phyloP scores from a whole-genome alignment of 148 eudicot species.

The Nepenthes gracilis region DNA sequence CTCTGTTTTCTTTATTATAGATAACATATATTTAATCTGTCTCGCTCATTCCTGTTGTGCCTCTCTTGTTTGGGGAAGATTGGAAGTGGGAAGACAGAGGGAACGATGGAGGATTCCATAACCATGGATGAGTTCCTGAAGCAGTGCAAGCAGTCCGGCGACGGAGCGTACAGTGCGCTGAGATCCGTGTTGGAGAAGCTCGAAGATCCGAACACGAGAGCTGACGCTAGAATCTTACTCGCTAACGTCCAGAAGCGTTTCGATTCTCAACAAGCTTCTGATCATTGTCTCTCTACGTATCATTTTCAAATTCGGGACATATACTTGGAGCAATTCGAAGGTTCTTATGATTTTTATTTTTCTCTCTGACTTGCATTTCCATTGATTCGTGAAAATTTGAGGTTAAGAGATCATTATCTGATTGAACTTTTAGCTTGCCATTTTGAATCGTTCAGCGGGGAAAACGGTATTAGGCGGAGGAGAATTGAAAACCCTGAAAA shows the following conservation, averaged over 20 bases:
- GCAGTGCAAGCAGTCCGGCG: conserved; percentile 76
- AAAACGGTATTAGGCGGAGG: too few species aligned
- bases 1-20: too few species aligned
- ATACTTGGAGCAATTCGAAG: conserved; percentile 57
- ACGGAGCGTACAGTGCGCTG: conserved; percentile 64
- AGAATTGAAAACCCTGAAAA: too few species aligned
- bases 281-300: conserved; percentile 49
- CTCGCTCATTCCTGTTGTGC: too few species aligned
- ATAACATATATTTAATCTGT: too few species aligned
- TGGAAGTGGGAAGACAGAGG: too few species aligned
- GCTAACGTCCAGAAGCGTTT: conserved; percentile 54
- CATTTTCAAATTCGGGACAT: conserved; percentile 82
- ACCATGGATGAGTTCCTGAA: conserved; percentile 49
- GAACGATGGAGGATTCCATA: conserved; percentile 14
- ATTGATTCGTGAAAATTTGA: neutral
- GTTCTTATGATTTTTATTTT: conserved; percentile 8
- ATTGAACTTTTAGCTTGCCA: too few species aligned
- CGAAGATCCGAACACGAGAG: conserved; percentile 62
- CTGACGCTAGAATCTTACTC: conserved; percentile 60
- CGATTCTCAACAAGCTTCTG: conserved; percentile 26
- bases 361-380: neutral
- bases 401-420: too few species aligned
- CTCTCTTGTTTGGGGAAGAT: too few species aligned
- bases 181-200: conserved; percentile 69
- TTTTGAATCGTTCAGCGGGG: too few species aligned